Conservation (phyloP, 352 stramenopile species). For the Pythium aquatile region DNA sequence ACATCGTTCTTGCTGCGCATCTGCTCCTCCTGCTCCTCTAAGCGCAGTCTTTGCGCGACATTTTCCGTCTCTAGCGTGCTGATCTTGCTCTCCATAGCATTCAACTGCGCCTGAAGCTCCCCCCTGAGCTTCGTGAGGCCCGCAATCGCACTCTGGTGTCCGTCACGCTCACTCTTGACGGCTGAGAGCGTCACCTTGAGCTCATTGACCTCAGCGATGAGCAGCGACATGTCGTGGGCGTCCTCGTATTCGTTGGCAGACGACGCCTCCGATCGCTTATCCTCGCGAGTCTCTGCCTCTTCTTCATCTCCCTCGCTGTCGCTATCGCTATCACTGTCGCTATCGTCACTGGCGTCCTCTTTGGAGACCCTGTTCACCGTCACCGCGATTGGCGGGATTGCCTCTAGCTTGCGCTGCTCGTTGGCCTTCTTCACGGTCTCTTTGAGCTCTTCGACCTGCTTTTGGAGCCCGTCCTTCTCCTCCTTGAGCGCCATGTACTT, state of each 20-base stretch:
- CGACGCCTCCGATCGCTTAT: constrained; percentile 42
- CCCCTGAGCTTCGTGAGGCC: constrained; percentile 26
- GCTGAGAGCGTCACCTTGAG: constrained; percentile 36
- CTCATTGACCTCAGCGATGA: constrained; percentile 50
- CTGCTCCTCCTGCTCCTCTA: constrained; percentile 20
- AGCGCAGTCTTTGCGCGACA: constrained; percentile 10
- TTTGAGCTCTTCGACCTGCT: constrained; percentile 31
- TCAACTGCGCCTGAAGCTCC: constrained; percentile 9
- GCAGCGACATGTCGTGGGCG: constrained; percentile 45
- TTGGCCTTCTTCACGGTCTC: constrained; percentile 5
- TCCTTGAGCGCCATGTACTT: constrained; percentile 53
- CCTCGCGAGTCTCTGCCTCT: constrained; percentile 7
- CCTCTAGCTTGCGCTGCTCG: constrained; percentile 9
- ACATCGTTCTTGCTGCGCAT: constrained; percentile 17
- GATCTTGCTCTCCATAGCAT: constrained; percentile 19
- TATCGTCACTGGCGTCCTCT: constrained; percentile 21
- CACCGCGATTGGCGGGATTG: constrained; percentile 17
- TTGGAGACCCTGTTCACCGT: constrained; percentile 22
- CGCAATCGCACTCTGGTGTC: constrained; percentile 11
- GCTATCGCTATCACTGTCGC: constrained; percentile 12
- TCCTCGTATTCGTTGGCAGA: constrained; percentile 59
- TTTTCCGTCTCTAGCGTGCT: constrained; percentile 21
- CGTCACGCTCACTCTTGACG: constrained; percentile 24
- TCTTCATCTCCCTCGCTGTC: constrained; percentile 30
- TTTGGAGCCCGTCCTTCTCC: constrained; percentile 28